phyloP scores from a whole-genome alignment of 805 yeast species.

The Yarrowia deformans region DNA sequence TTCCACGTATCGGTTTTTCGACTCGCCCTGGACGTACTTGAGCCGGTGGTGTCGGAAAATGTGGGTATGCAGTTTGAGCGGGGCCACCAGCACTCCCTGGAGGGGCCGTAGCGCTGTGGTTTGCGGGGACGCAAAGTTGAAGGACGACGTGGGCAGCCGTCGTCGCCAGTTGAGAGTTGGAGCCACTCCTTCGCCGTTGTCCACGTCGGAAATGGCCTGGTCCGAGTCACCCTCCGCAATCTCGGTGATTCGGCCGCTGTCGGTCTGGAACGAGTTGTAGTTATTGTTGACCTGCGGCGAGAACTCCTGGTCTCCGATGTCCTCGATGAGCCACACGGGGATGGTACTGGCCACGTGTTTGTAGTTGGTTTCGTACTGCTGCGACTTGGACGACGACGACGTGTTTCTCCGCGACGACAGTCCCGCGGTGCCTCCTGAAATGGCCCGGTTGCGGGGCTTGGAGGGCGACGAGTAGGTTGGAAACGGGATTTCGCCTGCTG shows the following conservation, averaged over 20 bases:
- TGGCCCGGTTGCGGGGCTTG: neutral
- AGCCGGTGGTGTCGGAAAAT: constrained; percentile 36
- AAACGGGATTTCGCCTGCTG: constrained; percentile 24
- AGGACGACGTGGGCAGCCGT: constrained; percentile 33
- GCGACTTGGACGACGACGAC: constrained; percentile 19
- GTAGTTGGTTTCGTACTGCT: constrained; percentile 35
- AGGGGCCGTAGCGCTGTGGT: constrained; percentile 2
- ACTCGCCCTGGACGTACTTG: constrained; percentile 35
- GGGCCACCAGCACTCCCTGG: constrained; percentile 34
- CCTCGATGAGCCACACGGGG: constrained; percentile 40
- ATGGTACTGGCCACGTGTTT: constrained; percentile 40
- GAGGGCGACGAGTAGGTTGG: neutral
- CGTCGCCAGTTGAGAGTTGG: constrained; percentile 9
- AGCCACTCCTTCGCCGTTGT: constrained; percentile 1
- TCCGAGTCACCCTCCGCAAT: constrained; percentile 24
- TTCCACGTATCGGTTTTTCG: constrained; percentile 28
- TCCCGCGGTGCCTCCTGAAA: constrained; percentile 1
- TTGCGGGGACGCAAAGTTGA: constrained; percentile 26
- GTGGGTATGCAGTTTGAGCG: constrained; percentile 36
- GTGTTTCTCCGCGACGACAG: constrained; percentile 15
- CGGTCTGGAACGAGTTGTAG: neutral
- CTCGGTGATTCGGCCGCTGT: constrained; percentile 7
- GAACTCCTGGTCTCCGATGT: constrained; percentile 25
- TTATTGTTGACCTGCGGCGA: neutral
- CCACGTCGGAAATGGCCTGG: constrained; percentile 4